These are phyloP conservation scores for Vigna reflexopilosa DNA, from an alignment of 306 rosid genomes.

Conservation along the genomic window DNA sequence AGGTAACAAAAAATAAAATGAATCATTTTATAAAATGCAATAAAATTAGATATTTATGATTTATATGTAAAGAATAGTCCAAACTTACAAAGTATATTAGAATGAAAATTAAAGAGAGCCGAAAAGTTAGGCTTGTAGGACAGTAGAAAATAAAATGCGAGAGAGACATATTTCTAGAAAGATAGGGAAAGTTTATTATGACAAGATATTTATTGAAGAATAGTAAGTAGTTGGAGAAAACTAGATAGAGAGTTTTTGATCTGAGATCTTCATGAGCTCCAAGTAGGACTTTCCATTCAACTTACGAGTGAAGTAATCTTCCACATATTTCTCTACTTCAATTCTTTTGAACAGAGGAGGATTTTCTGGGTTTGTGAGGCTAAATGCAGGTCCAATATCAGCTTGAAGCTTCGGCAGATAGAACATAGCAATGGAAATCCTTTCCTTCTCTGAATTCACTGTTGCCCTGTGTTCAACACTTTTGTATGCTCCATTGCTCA, in stretches of 20 bases:
- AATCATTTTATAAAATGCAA: no score
- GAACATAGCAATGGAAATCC: constrained; percentile 66
- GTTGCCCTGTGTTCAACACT: constrained; percentile 73
- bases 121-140: background rate
- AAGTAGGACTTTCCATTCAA: constrained; percentile 58
- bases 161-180: no score
- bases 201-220: background rate
- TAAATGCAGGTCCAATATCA: constrained; percentile 53
- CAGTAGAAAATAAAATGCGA: background rate
- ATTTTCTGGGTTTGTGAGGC: constrained; percentile 48
- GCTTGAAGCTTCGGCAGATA: constrained; percentile 56
- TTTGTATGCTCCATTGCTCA: constrained; percentile 68
- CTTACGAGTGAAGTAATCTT: constrained; percentile 51
- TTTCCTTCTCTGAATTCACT: constrained; percentile 65
- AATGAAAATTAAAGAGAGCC: background rate
- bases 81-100: no score
- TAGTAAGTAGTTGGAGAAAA: background rate
- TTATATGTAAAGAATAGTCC: no score
- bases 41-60: no score
- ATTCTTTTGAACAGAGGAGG: constrained; percentile 53
- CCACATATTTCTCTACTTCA: constrained; percentile 49
- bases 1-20: no score
- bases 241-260: background rate
- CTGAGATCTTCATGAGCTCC: constrained; percentile 52
- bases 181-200: no score